Conservation (phyloP, 1,284 basidiomycete species). For the Ustilago lituana region DNA sequence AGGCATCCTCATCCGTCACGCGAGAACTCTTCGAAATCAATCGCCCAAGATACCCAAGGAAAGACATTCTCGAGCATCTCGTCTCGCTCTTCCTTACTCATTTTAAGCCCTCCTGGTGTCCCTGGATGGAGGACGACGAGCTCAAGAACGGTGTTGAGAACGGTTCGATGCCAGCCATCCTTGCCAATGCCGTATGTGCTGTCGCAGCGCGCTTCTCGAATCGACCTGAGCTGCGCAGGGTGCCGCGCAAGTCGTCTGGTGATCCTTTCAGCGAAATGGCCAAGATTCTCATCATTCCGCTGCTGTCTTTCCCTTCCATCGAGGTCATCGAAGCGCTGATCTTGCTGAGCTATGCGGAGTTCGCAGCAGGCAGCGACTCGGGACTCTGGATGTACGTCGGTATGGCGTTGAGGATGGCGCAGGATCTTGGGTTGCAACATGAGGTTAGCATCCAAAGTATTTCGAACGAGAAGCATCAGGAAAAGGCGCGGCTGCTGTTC, state of each 20-base stretch:
- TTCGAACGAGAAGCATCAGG: conserved; percentile 49
- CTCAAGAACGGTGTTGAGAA: conserved; percentile 39
- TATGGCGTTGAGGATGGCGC: conserved; percentile 57
- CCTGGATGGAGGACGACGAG: conserved; percentile 56
- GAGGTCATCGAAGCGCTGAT: conserved; percentile 59
- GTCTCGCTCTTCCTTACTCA: conserved; percentile 47
- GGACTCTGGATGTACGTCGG: conserved; percentile 62
- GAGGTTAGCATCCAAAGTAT: conserved; percentile 54
- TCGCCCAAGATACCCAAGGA: conserved; percentile 51
- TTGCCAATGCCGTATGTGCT: conserved; percentile 58
- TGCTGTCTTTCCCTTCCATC: conserved; percentile 56
- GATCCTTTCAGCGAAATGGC: conserved; percentile 61
- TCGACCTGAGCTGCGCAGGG: conserved; percentile 46
- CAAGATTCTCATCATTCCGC: conserved; percentile 59
- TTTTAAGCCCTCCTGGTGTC: conserved; percentile 56
- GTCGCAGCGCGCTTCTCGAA: conserved; percentile 54
- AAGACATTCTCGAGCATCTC: conserved; percentile 52
- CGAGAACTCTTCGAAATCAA: conserved; percentile 58
- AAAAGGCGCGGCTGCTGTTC: conserved; percentile 52
- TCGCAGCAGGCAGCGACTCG: conserved; percentile 55
- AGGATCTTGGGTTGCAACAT: conserved; percentile 56
- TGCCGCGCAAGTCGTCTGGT: conserved; percentile 48
- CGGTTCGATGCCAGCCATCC: conserved; percentile 54
- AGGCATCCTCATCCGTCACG: conserved; percentile 47
- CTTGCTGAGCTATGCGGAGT: conserved; percentile 55